phyloP scores from a whole-genome alignment of 495 filamentous ascomycete species.

The Neurospora africana region DNA sequence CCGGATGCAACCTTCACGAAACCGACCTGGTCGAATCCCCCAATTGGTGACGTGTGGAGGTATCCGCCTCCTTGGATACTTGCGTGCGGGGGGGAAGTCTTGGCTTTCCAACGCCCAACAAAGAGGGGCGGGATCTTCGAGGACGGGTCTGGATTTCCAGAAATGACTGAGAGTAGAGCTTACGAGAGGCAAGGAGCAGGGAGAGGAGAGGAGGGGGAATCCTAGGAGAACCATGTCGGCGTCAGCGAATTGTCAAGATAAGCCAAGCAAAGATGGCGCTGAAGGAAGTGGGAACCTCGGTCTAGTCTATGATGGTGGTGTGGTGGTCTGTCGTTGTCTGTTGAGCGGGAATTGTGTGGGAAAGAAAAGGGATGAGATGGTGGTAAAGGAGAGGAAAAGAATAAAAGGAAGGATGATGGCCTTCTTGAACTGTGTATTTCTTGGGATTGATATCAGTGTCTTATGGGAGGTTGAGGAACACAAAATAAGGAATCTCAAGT shows the following conservation, averaged over 20 bases:
- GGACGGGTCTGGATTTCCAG: background rate
- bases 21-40: background rate
- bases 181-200: background rate
- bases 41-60: background rate
- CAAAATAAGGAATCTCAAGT: background rate
- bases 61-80: background rate
- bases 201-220: background rate
- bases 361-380: background rate
- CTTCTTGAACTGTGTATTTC: background rate
- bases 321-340: background rate
- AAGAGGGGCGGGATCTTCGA: background rate
- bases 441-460: background rate
- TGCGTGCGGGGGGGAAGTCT: background rate
- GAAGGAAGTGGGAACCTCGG: background rate
- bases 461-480: background rate
- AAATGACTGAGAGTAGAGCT: background rate
- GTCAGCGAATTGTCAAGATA: background rate
- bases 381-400: background rate
- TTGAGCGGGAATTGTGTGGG: background rate
- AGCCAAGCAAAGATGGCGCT: background rate
- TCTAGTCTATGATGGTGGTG: background rate
- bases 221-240: background rate
- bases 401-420: background rate
- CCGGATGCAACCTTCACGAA: background rate
- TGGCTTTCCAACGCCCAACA: background rate